Evolutionary conservation across 2,329 filamentous ascomycete species (phyloP), one percentile per base, ranked within the genome.

Genomic region (Corniculantispora saksenae): DNA sequence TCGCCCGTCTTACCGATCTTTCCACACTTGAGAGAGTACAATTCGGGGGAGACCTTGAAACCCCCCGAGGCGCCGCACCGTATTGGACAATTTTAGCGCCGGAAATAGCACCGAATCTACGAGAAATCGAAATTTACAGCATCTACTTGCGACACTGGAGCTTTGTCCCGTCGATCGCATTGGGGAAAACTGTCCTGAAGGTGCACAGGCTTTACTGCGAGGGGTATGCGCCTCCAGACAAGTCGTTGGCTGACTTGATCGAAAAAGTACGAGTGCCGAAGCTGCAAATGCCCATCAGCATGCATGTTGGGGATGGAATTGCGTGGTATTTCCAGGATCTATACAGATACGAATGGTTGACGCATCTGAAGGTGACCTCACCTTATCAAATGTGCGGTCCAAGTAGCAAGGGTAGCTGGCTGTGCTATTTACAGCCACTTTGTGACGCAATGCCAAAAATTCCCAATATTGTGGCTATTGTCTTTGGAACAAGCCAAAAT

Each of bases 271-370:
- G 19, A 15, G 56, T 48, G 9, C 56, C 25, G 9, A 48, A 48
- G 56, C 56, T 59, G 2, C 43, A 48, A 21, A n/a, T 59, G 17
- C 55, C 55, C n/a, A n/a, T n/a, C n/a, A n/a, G n/a, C n/a, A n/a
- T n/a, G n/a, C n/a, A n/a, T n/a, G n/a, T n/a, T n/a, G n/a, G n/a
- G n/a, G n/a, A n/a, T n/a, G n/a, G n/a, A n/a, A n/a, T n/a, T n/a
- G n/a, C n/a, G n/a, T 32, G 1, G 7, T 58, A 21, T 23, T n/a
- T 58, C 15, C 9, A 45, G 9, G 40, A n/a, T n/a, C 15, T 29
- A 25, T 23, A 58, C 19, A 12, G 2, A 3, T 58, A 40, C 25
- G 17, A 45, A 19, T 45, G 38, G 38, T 17, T 58, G 21, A 58
- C 55, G 53, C 53, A 56, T 12, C 12, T 56, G 32, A 56, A 56